These are phyloP conservation scores for Nicotiana noctiflora DNA, from an alignment of 257 asterid species.

Conservation along the genomic window DNA sequence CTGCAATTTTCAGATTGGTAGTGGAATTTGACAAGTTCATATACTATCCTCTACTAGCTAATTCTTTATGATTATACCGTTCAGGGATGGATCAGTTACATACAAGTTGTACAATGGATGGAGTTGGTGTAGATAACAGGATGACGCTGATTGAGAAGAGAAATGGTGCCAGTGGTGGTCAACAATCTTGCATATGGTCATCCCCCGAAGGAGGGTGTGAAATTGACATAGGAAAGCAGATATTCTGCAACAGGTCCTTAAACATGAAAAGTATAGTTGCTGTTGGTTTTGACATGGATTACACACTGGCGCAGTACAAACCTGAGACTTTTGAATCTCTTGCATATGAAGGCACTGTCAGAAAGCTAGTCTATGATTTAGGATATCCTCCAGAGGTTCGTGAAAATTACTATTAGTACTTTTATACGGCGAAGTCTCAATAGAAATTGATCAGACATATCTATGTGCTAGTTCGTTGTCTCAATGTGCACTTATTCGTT, in stretches of 20 bases:
- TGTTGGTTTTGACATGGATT: slow-evolving; percentile 98
- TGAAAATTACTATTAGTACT: slow-evolving; percentile 1
- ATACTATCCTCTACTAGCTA: neutral
- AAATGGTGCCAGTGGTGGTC: slow-evolving; percentile 28
- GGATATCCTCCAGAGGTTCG: slow-evolving; percentile 88
- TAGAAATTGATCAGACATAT: neutral
- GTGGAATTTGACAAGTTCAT: neutral
- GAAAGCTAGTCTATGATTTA: slow-evolving; percentile 77
- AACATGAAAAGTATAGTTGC: slow-evolving; percentile 89
- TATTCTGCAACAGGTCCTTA: slow-evolving; percentile 89
- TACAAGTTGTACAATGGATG: slow-evolving; percentile 43
- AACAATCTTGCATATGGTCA: slow-evolving; percentile 54
- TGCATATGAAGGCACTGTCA: slow-evolving; percentile 87
- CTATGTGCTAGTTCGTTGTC: neutral
- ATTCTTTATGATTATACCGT: slow-evolving; percentile 18
- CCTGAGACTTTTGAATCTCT: slow-evolving; percentile 94
- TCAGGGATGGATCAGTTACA: slow-evolving; percentile 40
- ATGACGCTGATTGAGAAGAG: slow-evolving; percentile 32
- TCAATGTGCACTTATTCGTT: neutral
- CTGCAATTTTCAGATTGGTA: neutral
- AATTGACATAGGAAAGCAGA: slow-evolving; percentile 63
- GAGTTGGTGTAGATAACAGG: slow-evolving; percentile 24
- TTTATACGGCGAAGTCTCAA: neutral
- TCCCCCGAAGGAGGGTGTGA: slow-evolving; percentile 69
- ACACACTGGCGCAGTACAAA: slow-evolving; percentile 89